Evolutionary conservation across 2,329 filamentous ascomycete species (phyloP).

Genomic region (Sordariomycetes sp.): DNA sequence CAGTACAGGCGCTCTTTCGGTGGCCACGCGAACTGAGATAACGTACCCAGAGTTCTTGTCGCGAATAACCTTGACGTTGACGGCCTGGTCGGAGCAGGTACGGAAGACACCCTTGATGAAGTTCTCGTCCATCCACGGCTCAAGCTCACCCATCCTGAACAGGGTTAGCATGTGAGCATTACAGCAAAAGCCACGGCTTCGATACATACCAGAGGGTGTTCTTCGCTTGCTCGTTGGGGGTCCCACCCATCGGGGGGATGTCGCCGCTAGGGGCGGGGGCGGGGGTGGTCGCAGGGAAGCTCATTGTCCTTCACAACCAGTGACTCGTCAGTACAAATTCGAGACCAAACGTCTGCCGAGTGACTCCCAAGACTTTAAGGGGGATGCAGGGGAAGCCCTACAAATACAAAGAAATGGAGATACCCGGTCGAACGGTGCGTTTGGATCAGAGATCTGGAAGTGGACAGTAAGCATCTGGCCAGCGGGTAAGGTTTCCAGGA

Average conservation of each 20-base stretch:
- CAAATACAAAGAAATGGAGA: not conserved
- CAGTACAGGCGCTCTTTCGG: conserved; percentile 7
- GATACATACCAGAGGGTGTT: conserved; percentile 40
- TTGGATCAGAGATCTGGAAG: not conserved
- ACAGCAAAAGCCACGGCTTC: not conserved
- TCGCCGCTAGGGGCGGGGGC: conserved; percentile 12
- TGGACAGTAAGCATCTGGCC: not conserved
- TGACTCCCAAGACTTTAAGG: not conserved
- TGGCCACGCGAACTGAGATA: not conserved
- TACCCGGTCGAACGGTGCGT: not conserved
- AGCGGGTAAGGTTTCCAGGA: not conserved
- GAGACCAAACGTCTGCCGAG: not conserved
- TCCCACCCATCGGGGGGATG: conserved; percentile 13
- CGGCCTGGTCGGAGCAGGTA: conserved; percentile 81
- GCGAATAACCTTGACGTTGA: conserved; percentile 99
- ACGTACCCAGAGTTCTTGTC: conserved; percentile 93
- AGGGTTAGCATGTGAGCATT: not conserved
- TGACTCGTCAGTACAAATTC: not conserved
- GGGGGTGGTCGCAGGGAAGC: conserved; percentile 8
- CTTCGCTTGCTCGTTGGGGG: conserved; percentile 35
- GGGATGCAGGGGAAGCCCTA: not conserved
- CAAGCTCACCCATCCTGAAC: conserved; percentile 92
- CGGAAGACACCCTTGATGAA: conserved; percentile 89
- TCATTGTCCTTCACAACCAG: conserved; percentile 5
- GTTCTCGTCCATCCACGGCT: conserved; percentile 98